Conservation (phyloP, 495 filamentous ascomycete genomes). For the Cercophora newfieldiana region DNA sequence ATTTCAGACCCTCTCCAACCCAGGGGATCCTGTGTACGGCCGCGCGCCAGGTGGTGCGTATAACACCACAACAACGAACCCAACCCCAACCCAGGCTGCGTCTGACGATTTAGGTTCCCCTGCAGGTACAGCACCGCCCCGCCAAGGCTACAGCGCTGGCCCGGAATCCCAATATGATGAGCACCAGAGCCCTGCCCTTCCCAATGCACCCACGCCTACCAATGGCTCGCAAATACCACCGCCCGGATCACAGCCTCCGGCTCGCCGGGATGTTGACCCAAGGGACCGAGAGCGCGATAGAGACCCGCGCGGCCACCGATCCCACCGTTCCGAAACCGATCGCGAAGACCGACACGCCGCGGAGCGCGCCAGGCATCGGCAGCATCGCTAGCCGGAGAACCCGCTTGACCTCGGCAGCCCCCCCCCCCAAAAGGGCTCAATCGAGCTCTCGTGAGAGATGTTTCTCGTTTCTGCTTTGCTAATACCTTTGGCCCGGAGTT, state of each 20-base stretch:
- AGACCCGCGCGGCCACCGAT: constrained; percentile 23
- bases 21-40: constrained; percentile 47
- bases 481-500: constrained; percentile 29
- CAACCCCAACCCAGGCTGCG: constrained; percentile 32
- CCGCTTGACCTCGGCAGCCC: constrained; percentile 10
- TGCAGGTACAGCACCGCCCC: constrained; percentile 44
- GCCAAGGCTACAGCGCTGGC: constrained; percentile 37
- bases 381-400: constrained; percentile 29
- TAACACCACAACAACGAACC: constrained; percentile 30
- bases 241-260: constrained; percentile 34
- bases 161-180: constrained; percentile 35
- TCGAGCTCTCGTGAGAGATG: constrained; percentile 20
- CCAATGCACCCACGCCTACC: constrained; percentile 22
- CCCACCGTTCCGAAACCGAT: constrained; percentile 27
- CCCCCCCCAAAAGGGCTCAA: constrained; percentile 16
- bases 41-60: constrained; percentile 44
- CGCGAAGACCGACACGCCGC: constrained; percentile 32
- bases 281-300: constrained; percentile 35
- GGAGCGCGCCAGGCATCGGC: constrained; percentile 31
- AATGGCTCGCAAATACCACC: constrained; percentile 34
- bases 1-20: constrained; percentile 35
- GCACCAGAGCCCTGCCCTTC: constrained; percentile 21
- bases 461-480: constrained; percentile 28
- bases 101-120: constrained; percentile 57
- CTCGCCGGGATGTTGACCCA: constrained; percentile 44